Evolutionary conservation across 2,329 filamentous ascomycete species (phyloP).

Genomic region (Fonsecaea pedrosoi): DNA sequence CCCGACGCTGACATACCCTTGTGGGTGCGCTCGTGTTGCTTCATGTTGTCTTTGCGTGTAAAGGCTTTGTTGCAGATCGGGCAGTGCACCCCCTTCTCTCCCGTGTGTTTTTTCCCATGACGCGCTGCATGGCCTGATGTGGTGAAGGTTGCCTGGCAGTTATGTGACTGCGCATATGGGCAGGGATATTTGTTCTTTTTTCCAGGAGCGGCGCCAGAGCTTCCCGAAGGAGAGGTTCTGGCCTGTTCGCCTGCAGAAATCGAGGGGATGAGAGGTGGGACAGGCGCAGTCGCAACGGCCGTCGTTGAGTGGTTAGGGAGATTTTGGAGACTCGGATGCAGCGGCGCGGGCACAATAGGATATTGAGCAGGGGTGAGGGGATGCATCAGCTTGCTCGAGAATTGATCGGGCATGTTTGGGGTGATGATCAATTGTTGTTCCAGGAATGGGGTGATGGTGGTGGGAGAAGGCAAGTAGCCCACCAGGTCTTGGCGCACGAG

Average conservation of each 20-base stretch:
- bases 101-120: slow-evolving; percentile 72
- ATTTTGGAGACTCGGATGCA: slow-evolving; percentile 25
- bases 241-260: slow-evolving; percentile 20
- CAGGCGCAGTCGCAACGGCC: slow-evolving; percentile 9
- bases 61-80: slow-evolving; percentile 72
- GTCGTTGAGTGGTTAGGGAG: slow-evolving; percentile 26
- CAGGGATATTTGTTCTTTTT: slow-evolving; percentile 71
- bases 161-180: slow-evolving; percentile 65
- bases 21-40: slow-evolving; percentile 70
- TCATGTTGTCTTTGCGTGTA: slow-evolving; percentile 74
- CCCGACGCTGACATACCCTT: slow-evolving; percentile 42
- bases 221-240: slow-evolving; percentile 28
- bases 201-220: slow-evolving; percentile 17
- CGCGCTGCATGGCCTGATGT: slow-evolving; percentile 72
- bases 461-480: slow-evolving; percentile 38
- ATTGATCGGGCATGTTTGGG: slow-evolving; percentile 31
- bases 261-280: slow-evolving; percentile 21
- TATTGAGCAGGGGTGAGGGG: slow-evolving; percentile 29
- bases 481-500: slow-evolving; percentile 37
- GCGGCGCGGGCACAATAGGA: slow-evolving; percentile 27
- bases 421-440: slow-evolving; percentile 39
- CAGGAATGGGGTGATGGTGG: slow-evolving; percentile 40
- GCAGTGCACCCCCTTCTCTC: slow-evolving; percentile 71
- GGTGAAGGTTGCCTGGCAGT: slow-evolving; percentile 68
- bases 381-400: slow-evolving; percentile 23